Conservation (phyloP, 2,329 filamentous ascomycete species). For the Botrytis medusae region DNA sequence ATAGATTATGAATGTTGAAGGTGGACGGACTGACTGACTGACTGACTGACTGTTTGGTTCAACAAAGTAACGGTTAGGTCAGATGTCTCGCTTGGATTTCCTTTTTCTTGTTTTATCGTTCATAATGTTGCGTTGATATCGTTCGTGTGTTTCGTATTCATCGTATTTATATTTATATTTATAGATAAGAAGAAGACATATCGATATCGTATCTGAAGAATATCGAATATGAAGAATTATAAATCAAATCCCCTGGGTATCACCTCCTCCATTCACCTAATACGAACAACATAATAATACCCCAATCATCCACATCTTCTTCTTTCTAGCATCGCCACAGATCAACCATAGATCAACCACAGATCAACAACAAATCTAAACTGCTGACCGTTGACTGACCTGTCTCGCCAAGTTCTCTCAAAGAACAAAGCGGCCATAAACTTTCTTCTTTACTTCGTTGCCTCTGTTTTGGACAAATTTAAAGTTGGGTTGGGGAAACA, state of each 20-base stretch:
- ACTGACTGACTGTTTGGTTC: not conserved
- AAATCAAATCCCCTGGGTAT: not conserved
- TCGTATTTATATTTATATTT: not conserved
- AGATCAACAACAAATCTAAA: too few relatives aligned
- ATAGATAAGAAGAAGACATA: not conserved
- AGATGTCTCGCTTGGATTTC: not conserved
- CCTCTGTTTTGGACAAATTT: not conserved
- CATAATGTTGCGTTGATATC: not conserved
- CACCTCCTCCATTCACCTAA: not conserved
- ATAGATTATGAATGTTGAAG: not conserved
- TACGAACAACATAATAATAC: too few relatives aligned
- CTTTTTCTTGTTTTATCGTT: not conserved
- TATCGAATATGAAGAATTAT: not conserved
- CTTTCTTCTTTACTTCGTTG: not conserved
- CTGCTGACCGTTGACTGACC: not conserved
- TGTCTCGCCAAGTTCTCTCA: not conserved
- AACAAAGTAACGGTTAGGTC: not conserved
- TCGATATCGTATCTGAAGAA: not conserved
- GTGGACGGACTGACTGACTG: not conserved
- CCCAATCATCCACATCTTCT: too few relatives aligned
- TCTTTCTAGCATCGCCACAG: not conserved
- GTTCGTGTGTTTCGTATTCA: not conserved
- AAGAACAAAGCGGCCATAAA: constrained; percentile 8
- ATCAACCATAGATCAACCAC: not conserved
- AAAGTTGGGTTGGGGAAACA: constrained; percentile 15